Base-by-base conservation (phyloP, 2,329 filamentous ascomycete species). In the Aureobasidium subglaciale region DNA sequence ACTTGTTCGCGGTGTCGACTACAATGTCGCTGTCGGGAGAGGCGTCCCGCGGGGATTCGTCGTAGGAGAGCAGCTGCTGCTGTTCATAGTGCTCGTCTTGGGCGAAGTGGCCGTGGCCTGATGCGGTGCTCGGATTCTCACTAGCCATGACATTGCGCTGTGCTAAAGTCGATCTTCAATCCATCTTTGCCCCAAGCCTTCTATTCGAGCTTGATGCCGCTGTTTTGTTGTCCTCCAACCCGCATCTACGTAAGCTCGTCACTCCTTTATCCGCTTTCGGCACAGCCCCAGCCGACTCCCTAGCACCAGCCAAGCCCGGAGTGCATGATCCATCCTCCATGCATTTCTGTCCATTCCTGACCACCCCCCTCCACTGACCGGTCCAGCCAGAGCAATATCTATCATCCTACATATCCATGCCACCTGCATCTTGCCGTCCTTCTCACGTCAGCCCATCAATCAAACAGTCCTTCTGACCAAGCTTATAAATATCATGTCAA, bases 101-200 rank as follows among this genome's bases (percentile, higher is more conserved):
- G 59, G 50, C 60, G 25, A 58, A 60, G 25, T 64, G 59, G 56
- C 60, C 60, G 59, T 49, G 57, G 25, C 56, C 61, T 20, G 63
- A 58, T 57, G 61, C 63, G 59, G 59, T 59, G 56, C 46, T 60
- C 56, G 57, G 56, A 57, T 58, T 63, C 60, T 68, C 66, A 61
- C 60, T 64, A 63, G 65, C 67, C 67, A 69, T 69, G 57, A 63
- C 67, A 68, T 69, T 60, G 64, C 68, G 48, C 18, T 52, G 2
- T 52, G 24, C n/a, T n/a, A n/a, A n/a, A n/a, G n/a, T n/a, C n/a
- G n/a, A n/a, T n/a, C 45, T 27, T 11, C 15, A 35, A 20, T 22
- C 18, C 3, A 5, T 9, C 42, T n/a, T n/a, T n/a, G n/a, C n/a
- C n/a, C n/a, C n/a, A n/a, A n/a, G n/a, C n/a, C n/a, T n/a, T n/a